These are phyloP conservation scores for Kuraishia cidri DNA, from an alignment of 805 yeast species.

Conservation along the genomic window DNA sequence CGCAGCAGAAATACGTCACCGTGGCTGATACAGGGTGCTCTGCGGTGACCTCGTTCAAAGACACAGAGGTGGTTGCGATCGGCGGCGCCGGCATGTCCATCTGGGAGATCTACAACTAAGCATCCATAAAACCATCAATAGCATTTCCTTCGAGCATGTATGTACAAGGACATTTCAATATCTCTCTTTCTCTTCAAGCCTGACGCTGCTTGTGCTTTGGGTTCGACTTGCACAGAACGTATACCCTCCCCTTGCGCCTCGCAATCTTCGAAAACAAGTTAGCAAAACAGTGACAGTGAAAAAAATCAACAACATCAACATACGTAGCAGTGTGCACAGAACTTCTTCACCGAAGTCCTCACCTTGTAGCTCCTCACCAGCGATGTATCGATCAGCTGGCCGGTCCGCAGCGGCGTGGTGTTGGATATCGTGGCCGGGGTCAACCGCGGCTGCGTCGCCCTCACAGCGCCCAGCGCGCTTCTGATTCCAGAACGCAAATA, in stretches of 20 bases:
- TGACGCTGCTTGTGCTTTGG: slow-evolving; percentile 94
- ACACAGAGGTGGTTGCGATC: slow-evolving; percentile 26
- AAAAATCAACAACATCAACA: too few relatives aligned
- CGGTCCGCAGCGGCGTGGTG: too few relatives aligned
- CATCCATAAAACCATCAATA: background rate
- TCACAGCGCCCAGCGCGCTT: background rate
- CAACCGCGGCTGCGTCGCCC: background rate
- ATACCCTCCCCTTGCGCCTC: slow-evolving; percentile 90
- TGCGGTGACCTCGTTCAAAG: slow-evolving; percentile 23
- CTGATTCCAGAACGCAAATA: background rate
- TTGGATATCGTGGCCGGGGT: background rate
- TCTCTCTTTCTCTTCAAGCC: slow-evolving; percentile 46
- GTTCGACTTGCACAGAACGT: slow-evolving; percentile 87
- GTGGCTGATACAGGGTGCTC: slow-evolving; percentile 87
- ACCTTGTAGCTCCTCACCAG: slow-evolving; percentile 72
- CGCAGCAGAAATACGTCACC: slow-evolving; percentile 54
- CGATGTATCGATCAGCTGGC: background rate
- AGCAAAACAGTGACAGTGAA: slow-evolving; percentile 1
- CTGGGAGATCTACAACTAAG: slow-evolving; percentile 25
- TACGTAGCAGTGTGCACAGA: slow-evolving; percentile 80
- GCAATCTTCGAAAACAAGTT: slow-evolving; percentile 41
- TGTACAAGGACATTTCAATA: background rate
- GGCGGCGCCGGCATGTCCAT: slow-evolving; percentile 82
- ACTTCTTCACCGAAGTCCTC: slow-evolving; percentile 86
- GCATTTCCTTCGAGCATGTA: background rate